These are phyloP conservation scores for Phialocephala subalpina DNA, from an alignment of 2,329 filamentous ascomycete species.

Conservation along the genomic window DNA sequence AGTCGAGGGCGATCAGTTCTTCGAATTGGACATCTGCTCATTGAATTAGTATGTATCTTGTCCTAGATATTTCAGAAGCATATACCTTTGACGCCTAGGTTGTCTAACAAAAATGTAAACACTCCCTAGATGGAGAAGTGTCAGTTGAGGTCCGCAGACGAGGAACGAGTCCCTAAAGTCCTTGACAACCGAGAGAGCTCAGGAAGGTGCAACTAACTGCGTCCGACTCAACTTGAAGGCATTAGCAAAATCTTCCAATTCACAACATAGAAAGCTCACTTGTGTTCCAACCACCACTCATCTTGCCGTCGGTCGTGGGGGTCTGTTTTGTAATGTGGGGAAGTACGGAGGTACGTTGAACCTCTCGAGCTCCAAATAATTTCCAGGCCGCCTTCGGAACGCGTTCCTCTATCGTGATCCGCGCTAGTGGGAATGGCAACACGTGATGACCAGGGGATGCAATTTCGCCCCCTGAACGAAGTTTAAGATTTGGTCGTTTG, in stretches of 20 bases:
- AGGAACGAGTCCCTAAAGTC: background rate
- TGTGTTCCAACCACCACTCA: constrained; percentile 94
- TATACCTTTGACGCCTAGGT: constrained; percentile 78
- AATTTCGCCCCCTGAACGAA: background rate
- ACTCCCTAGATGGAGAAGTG: constrained; percentile 69
- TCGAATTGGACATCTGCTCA: constrained; percentile 86
- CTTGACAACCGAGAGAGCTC: background rate
- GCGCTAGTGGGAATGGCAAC: background rate
- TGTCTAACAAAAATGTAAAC: constrained; percentile 95
- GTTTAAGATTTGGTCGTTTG: background rate
- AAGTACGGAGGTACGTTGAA: constrained; percentile 7
- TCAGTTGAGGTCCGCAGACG: constrained; percentile 29
- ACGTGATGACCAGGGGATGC: constrained; percentile 12
- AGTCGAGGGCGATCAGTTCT: constrained; percentile 89
- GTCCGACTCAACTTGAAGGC: constrained; percentile 80
- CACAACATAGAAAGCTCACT: constrained; percentile 57
- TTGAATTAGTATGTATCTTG: no score
- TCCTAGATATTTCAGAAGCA: no score
- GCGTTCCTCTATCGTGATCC: background rate
- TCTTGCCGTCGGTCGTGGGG: constrained; percentile 44
- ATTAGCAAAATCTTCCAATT: constrained; percentile 24
- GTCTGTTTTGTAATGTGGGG: no score
- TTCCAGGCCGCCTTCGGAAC: background rate
- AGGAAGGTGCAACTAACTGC: constrained; percentile 67
- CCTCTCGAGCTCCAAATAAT: constrained; percentile 10